These are phyloP conservation scores for Fusarium sp. DNA, from an alignment of 2,329 filamentous ascomycete species.

Conservation along the genomic window DNA sequence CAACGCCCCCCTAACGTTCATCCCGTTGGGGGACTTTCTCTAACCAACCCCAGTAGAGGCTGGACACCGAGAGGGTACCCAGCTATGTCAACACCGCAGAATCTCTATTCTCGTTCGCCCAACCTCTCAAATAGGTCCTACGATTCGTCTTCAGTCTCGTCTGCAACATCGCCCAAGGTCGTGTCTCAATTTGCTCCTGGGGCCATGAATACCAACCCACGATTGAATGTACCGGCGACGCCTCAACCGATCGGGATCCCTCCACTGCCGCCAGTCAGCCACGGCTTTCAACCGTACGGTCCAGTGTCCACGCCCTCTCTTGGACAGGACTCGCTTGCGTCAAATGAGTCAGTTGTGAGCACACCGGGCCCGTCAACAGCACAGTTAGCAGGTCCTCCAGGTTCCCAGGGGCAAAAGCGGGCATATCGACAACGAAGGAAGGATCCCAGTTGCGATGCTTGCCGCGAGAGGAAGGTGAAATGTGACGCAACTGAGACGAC, in stretches of 20 bases:
- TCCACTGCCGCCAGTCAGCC: conserved; percentile 59
- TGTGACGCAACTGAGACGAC: conserved; percentile 97
- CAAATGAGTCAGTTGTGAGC: conserved; percentile 66
- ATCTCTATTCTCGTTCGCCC: conserved; percentile 69
- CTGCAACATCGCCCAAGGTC: conserved; percentile 68
- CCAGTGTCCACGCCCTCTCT: conserved; percentile 62
- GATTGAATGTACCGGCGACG: conserved; percentile 60
- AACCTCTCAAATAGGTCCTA: conserved; percentile 70
- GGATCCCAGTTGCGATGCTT: conserved; percentile 97
- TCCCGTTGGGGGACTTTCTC: conserved; percentile 31
- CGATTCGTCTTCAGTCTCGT: conserved; percentile 72
- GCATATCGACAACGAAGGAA: conserved; percentile 95
- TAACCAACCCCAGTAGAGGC: conserved; percentile 26
- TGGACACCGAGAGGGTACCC: conserved; percentile 30
- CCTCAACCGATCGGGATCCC: conserved; percentile 66
- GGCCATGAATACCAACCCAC: conserved; percentile 63
- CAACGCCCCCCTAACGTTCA: conserved; percentile 34
- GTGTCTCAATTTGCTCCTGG: conserved; percentile 63
- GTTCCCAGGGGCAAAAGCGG: conserved; percentile 79
- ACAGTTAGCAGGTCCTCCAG: conserved; percentile 56
- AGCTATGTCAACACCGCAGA: conserved; percentile 66
- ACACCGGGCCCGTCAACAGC: conserved; percentile 59
- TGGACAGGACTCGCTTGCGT: conserved; percentile 70
- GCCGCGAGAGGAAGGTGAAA: conserved; percentile 84
- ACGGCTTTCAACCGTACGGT: conserved; percentile 65